A percentile compares a stretch with the other conserved stretches of the same genome.
phyloP scores from a whole-genome alignment of 2,329 filamentous ascomycete species.

The Bipolaris oryzae region DNA sequence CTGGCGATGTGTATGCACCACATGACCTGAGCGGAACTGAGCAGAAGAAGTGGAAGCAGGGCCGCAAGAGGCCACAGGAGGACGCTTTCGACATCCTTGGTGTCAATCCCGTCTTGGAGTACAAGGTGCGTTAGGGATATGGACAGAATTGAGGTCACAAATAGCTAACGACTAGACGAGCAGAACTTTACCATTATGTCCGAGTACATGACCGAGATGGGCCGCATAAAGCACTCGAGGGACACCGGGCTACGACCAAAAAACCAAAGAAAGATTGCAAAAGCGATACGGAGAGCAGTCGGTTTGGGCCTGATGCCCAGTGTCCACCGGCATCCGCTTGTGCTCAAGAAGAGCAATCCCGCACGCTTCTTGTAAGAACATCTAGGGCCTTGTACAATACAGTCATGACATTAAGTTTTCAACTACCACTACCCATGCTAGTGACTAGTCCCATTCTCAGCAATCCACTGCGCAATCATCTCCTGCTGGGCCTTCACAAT shows the following conservation, averaged over 20 bases:
- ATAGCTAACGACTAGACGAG: not conserved
- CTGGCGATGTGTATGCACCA: slow-evolving; percentile 87
- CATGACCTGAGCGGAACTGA: slow-evolving; percentile 81
- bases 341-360: slow-evolving; percentile 38
- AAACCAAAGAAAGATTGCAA: slow-evolving; percentile 92
- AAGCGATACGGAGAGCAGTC: slow-evolving; percentile 86
- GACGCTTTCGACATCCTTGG: slow-evolving; percentile 83
- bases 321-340: slow-evolving; percentile 78
- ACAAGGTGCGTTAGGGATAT: slow-evolving; percentile 67
- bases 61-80: slow-evolving; percentile 53
- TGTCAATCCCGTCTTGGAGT: slow-evolving; percentile 81
- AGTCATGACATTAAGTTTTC: not conserved
- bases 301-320: slow-evolving; percentile 92
- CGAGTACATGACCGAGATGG: slow-evolving; percentile 84
- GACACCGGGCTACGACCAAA: slow-evolving; percentile 81
- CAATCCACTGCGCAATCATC: slow-evolving; percentile 38
- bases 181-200: slow-evolving; percentile 93
- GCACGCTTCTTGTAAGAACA: slow-evolving; percentile 28
- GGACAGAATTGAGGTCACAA: slow-evolving; percentile 20
- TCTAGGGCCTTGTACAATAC: not conserved
- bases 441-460: slow-evolving; percentile 15
- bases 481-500: slow-evolving; percentile 45
- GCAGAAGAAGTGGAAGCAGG: slow-evolving; percentile 77
- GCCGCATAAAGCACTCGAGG: slow-evolving; percentile 78
- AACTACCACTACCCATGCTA: not conserved